Percentiles rank a stretch among this genome's conserved stretches.
Conservation (phyloP, 2,329 filamentous ascomycete genomes). For the Monosporascus sp. region DNA sequence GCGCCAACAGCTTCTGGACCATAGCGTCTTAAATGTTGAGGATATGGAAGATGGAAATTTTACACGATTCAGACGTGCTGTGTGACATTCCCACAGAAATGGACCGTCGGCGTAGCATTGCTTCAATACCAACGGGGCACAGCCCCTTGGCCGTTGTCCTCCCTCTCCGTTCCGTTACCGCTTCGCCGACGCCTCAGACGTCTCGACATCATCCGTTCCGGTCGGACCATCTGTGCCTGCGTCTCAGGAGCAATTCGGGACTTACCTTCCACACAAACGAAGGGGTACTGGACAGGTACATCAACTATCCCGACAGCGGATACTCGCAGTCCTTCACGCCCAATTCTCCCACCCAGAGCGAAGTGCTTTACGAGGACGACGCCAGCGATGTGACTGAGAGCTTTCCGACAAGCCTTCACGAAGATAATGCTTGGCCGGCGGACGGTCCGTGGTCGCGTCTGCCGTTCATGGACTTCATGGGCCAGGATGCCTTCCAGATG, state of each 20-base stretch:
- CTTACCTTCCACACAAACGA: conserved; percentile 40
- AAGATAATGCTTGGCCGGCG: conserved; percentile 3
- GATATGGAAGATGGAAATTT: not conserved
- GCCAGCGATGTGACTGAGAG: not conserved
- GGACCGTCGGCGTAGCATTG: not conserved
- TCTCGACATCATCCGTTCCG: conserved; percentile 9
- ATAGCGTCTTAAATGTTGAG: not conserved
- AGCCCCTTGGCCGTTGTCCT: not conserved
- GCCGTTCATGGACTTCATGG: conserved; percentile 42
- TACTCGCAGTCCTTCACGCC: conserved; percentile 21
- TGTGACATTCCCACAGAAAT: not conserved
- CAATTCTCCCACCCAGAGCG: conserved; percentile 2
- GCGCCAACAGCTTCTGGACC: too few relatives aligned
- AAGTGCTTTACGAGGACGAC: conserved; percentile 3
- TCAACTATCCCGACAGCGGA: conserved; percentile 38
- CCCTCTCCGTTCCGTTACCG: not conserved
- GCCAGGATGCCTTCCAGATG: conserved; percentile 43
- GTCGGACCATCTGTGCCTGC: conserved; percentile 18
- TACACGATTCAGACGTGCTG: not conserved
- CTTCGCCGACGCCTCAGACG: not conserved
- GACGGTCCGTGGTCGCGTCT: conserved; percentile 6
- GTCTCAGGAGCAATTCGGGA: conserved; percentile 41
- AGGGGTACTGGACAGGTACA: conserved; percentile 39
- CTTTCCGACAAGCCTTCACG: not conserved
- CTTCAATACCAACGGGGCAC: not conserved